phyloP scores from a whole-genome alignment of 164 flowering plant genomes.

The Nelumbo lutea region DNA sequence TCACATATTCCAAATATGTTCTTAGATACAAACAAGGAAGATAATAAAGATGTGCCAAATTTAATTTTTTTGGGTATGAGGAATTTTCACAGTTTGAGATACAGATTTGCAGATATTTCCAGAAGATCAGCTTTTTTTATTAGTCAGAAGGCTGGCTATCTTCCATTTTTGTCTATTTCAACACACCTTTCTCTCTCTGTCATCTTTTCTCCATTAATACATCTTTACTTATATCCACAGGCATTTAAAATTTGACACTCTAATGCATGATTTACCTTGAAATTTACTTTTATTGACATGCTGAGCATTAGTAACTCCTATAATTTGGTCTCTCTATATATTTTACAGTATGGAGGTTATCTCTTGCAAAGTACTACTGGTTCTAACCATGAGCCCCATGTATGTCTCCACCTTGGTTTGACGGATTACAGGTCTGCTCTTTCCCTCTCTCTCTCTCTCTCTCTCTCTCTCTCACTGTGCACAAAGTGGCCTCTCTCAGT shows the following conservation, averaged over 20 bases:
- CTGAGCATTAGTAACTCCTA: background rate
- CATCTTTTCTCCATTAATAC: background rate
- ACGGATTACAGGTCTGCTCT: conserved; percentile 74
- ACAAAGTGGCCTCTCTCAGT: background rate
- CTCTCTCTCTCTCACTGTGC: background rate
- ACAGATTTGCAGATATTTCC: no score
- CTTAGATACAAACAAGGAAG: no score
- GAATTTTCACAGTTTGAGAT: no score
- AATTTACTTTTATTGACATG: background rate
- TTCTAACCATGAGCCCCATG: conserved; percentile 30
- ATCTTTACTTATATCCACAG: background rate
- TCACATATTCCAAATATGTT: no score
- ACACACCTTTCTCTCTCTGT: no score
- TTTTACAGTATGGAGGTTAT: conserved; percentile 62
- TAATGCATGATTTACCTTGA: background rate
- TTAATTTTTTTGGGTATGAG: no score
- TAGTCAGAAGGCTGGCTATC: no score
- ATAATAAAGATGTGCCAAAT: no score
- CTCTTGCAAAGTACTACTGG: conserved; percentile 19
- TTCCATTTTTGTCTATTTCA: no score
- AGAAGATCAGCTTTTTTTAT: no score
- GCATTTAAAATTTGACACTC: background rate
- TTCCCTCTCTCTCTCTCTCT: conserved; percentile 12
- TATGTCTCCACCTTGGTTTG: conserved; percentile 73
- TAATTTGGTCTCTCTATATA: background rate